phyloP scores from a whole-genome alignment of 2,329 filamentous ascomycete species.

The Nemania bipapillata region DNA sequence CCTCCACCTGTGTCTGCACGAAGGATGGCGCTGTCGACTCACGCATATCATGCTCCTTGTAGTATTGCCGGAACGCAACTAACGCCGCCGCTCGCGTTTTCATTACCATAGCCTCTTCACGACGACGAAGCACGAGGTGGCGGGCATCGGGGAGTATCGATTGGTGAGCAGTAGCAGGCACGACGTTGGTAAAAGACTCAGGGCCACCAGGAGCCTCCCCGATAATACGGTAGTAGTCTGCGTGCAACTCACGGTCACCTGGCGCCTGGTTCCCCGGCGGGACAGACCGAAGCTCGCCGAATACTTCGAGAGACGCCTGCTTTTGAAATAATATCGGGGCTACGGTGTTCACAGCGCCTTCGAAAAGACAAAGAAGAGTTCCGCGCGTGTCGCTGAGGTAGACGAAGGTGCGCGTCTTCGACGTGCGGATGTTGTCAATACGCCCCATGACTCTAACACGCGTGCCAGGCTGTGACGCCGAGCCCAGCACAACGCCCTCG shows the following conservation, averaged over 20 bases:
- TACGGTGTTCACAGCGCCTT: too few relatives aligned
- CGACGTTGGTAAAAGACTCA: conserved; percentile 87
- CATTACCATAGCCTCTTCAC: conserved; percentile 85
- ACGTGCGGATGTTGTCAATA: conserved; percentile 33
- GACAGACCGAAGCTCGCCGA: conserved; percentile 84
- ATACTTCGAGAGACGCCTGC: conserved; percentile 89
- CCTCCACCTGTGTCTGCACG: conserved; percentile 95
- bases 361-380: conserved; percentile 58
- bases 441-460: conserved; percentile 34
- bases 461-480: conserved; percentile 29
- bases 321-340: too few relatives aligned
- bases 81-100: conserved; percentile 85
- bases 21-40: conserved; percentile 91
- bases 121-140: conserved; percentile 85
- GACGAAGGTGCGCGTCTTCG: conserved; percentile 34
- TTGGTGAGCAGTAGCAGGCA: conserved; percentile 61
- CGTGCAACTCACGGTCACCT: conserved; percentile 86
- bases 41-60: conserved; percentile 78
- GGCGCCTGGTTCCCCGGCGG: conserved; percentile 81
- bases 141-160: conserved; percentile 51
- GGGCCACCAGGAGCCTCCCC: conserved; percentile 82
- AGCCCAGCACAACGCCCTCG: conserved; percentile 21
- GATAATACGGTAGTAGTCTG: conserved; percentile 86
- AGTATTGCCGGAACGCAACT: conserved; percentile 80
- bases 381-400: conserved; percentile 61